Conservation (phyloP, 1,284 basidiomycete genomes). For the Agroathelia rolfsii region DNA sequence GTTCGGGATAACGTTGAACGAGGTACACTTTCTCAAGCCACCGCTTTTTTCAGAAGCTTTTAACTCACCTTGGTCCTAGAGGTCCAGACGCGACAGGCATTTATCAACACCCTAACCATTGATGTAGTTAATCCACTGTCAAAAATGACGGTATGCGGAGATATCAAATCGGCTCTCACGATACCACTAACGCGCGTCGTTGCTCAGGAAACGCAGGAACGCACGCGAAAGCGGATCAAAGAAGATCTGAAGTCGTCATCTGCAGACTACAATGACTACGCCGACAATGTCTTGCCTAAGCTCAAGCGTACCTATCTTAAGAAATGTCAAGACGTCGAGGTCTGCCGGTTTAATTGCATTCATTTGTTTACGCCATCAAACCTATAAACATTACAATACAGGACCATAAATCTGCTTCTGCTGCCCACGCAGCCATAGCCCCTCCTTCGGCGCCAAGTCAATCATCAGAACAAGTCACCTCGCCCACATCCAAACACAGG, state of each 20-base stretch:
- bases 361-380: neutral
- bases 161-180: constrained; percentile 2
- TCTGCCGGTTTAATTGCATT: constrained; percentile 28
- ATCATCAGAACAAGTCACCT: neutral
- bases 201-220: constrained; percentile 71
- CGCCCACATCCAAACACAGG: constrained; percentile 22
- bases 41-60: neutral
- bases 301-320: constrained; percentile 69
- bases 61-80: constrained; percentile 32
- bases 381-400: constrained; percentile 18
- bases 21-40: constrained; percentile 36
- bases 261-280: constrained; percentile 67
- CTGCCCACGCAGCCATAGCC: too few relatives aligned
- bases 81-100: constrained; percentile 72
- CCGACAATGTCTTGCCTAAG: constrained; percentile 64
- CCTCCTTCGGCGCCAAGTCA: constrained; percentile 18
- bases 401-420: constrained; percentile 52
- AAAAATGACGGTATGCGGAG: constrained; percentile 46
- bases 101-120: constrained; percentile 55
- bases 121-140: constrained; percentile 67
- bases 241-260: constrained; percentile 77
- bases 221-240: constrained; percentile 81
- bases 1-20: constrained; percentile 76
- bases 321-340: constrained; percentile 80
- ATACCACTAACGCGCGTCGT: constrained; percentile 6